Percentiles rank a stretch among this genome's conserved stretches.
phyloP scores from a whole-genome alignment of 2,329 filamentous ascomycete species.

The Tolypocladium ophioglossoides region DNA sequence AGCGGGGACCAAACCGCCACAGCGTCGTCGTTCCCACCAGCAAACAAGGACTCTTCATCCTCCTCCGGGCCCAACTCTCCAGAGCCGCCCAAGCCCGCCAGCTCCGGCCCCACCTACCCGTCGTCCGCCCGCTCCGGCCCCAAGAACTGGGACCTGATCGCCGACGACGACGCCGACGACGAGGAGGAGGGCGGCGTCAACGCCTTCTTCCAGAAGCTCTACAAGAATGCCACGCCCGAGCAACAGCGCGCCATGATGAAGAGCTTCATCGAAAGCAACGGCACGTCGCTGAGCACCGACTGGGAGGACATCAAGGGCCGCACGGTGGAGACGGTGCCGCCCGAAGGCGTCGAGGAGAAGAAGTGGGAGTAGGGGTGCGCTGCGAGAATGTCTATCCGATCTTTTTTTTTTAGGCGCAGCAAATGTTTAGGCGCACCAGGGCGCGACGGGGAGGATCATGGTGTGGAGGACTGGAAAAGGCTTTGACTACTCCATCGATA shows the following conservation, averaged over 20 bases:
- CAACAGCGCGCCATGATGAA: constrained; percentile 94
- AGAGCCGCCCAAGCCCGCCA: neutral
- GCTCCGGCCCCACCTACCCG: constrained; percentile 55
- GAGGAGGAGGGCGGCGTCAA: constrained; percentile 58
- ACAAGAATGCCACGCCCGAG: constrained; percentile 65
- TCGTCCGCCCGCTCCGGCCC: constrained; percentile 75
- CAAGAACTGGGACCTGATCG: constrained; percentile 87
- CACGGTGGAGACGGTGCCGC: constrained; percentile 61
- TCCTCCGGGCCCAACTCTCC: neutral
- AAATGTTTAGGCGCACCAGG: neutral
- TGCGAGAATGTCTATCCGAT: neutral
- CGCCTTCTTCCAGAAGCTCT: constrained; percentile 83
- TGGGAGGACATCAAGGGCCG: constrained; percentile 72
- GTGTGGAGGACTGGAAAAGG: neutral
- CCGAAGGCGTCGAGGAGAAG: constrained; percentile 68
- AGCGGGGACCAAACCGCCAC: no score
- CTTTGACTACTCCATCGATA: neutral
- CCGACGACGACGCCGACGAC: constrained; percentile 41
- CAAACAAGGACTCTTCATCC: neutral
- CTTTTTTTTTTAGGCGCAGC: no score
- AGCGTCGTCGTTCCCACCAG: neutral
- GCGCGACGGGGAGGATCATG: neutral
- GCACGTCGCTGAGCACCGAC: constrained; percentile 83
- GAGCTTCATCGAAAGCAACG: constrained; percentile 88
- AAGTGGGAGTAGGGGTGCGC: constrained; percentile 40